These are phyloP conservation scores for Rhodotorula sphaerocarpa DNA, from an alignment of 768 basidiomycete species.

Conservation along the genomic window DNA sequence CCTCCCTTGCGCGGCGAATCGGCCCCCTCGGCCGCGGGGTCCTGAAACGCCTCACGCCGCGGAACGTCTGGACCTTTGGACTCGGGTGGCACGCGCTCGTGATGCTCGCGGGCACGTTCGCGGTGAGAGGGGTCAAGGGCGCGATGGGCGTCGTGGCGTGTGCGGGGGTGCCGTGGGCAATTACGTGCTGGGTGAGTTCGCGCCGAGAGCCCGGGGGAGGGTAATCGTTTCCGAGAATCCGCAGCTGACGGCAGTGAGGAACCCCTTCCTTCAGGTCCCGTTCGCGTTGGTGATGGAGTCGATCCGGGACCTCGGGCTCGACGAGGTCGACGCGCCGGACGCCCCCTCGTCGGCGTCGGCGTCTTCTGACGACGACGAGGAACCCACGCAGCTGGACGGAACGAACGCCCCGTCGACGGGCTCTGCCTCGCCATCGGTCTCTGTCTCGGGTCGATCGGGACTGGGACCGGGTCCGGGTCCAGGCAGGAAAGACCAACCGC, in stretches of 20 bases:
- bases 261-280: constrained; percentile 25
- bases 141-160: constrained; percentile 67
- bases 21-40: background rate
- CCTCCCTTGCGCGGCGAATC: no score
- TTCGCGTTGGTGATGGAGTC: constrained; percentile 29
- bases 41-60: constrained; percentile 17
- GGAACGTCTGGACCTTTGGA: constrained; percentile 56
- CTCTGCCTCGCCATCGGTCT: no score
- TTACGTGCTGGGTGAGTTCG: constrained; percentile 67
- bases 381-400: no score
- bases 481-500: no score
- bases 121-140: constrained; percentile 53
- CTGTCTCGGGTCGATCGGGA: no score
- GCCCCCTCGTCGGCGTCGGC: no score
- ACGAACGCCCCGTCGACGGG: no score
- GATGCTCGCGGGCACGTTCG: constrained; percentile 63
- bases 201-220: no score
- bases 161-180: constrained; percentile 86
- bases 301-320: constrained; percentile 6
- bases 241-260: background rate
- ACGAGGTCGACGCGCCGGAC: background rate
- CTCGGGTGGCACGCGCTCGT: constrained; percentile 64
- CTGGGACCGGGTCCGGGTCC: no score
- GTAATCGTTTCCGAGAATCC: no score
- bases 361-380: no score